Evolutionary conservation across 2,329 filamentous ascomycete species (phyloP).

Genomic region (Curvularia lunata): DNA sequence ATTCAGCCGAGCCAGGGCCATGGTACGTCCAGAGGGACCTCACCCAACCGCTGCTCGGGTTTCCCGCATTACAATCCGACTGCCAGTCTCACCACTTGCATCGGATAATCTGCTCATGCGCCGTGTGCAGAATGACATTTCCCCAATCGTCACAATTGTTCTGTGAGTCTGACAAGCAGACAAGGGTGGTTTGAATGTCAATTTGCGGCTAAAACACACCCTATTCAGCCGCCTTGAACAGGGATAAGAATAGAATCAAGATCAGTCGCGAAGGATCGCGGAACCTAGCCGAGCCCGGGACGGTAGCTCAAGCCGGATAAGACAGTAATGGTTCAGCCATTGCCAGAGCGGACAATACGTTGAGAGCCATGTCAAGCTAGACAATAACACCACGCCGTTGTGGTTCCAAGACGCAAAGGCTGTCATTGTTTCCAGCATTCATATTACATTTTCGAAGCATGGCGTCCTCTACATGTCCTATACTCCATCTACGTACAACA

Average conservation of each 20-base stretch:
- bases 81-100: slow-evolving; percentile 12
- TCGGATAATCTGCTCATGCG: slow-evolving; percentile 12
- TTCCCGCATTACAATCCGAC: slow-evolving; percentile 4
- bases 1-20: slow-evolving; percentile 18
- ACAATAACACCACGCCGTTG: not conserved
- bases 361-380: not conserved
- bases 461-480: not conserved
- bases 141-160: not conserved
- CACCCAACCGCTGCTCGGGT: slow-evolving; percentile 1
- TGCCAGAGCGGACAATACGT: not conserved
- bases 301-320: not conserved
- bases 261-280: slow-evolving; percentile 7
- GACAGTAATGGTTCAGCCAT: not conserved
- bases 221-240: slow-evolving; percentile 15
- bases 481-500: not conserved
- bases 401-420: not conserved
- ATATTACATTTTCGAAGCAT: not conserved
- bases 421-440: not conserved
- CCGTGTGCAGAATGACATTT: not conserved
- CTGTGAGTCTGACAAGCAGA: slow-evolving; percentile 5
- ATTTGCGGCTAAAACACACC: slow-evolving; percentile 38
- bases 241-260: slow-evolving; percentile 33
- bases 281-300: slow-evolving; percentile 10
- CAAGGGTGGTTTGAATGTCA: slow-evolving; percentile 25
- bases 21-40: slow-evolving; percentile 4